Evolutionary conservation across 2,329 filamentous ascomycete species (phyloP), one percentile per base, ranked within the genome.

Genomic region (Fusarium chuoi): DNA sequence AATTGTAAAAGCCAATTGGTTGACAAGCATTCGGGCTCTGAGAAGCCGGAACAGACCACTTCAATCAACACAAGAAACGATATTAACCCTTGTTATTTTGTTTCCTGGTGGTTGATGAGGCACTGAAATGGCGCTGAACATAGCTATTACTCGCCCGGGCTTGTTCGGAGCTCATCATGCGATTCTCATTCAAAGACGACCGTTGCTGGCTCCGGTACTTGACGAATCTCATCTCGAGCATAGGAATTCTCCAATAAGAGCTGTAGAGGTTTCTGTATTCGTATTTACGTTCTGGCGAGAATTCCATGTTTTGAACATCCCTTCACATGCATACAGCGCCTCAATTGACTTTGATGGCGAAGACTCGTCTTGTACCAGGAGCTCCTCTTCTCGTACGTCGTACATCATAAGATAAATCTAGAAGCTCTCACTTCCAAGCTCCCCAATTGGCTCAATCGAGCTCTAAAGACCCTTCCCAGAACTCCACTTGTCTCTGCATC

Each of bases 141-240:
- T 20, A 49, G 39, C 24, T 12, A 36, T 57, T 35, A 36, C 28
- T n/a, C 49, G 33, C 24, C 28, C 68, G 67, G 76, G 69, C 64
- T 69, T n/a, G 49, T 52, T 76, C 76, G 76, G 73, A 72, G 58
- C 68, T 35, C 62, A 75, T 78, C 76, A 77, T 77, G 75, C 76
- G 55, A 78, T 69, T 77, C 42, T 71, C 57, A 39, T 49, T 51
- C 68, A 74, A 75, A 77, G 57, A 76, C 70, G 59, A 56, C 68
- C 64, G 74, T 77, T 76, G 36, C 28, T 64, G 46, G 58, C 54
- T 26, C 59, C 61, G 68, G 59, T 71, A 61, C 61, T 74, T 71
- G 62, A 57, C 68, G 54, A 67, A 68, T 68, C 39, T 46, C 49
- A 65, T 67, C 39, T 62, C 55, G 30, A 39, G 60, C 41, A 56